Conservation (phyloP, 495 filamentous ascomycete genomes). For the Annulohypoxylon nitens region DNA sequence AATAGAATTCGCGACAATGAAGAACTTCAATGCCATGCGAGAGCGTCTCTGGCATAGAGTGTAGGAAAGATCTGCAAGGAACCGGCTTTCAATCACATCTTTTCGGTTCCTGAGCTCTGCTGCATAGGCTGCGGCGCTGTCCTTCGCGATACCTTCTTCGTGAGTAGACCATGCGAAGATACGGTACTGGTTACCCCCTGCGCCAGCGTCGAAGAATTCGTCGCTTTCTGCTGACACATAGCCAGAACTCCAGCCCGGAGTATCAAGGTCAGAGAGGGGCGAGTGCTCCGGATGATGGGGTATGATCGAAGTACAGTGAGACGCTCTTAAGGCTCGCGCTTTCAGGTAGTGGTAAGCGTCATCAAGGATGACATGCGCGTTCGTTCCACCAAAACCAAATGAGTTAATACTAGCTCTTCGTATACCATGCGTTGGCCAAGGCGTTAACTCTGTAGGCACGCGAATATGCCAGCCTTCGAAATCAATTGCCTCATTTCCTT, state of each 20-base stretch:
- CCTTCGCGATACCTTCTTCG: conserved; percentile 6
- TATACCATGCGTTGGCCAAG: conserved; percentile 47
- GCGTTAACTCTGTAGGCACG: neutral
- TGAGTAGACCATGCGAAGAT: conserved; percentile 13
- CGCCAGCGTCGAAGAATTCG: conserved; percentile 3
- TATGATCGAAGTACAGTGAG: conserved; percentile 7
- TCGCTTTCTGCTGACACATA: conserved; percentile 7
- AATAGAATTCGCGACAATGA: conserved; percentile 10
- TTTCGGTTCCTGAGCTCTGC: conserved; percentile 8
- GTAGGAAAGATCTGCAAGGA: conserved; percentile 13
- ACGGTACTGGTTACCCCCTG: conserved; percentile 1
- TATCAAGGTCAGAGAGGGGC: neutral
- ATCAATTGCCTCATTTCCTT: conserved; percentile 58
- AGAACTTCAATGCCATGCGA: conserved; percentile 11
- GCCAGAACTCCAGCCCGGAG: conserved; percentile 8
- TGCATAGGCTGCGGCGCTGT: conserved; percentile 7
- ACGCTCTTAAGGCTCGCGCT: conserved; percentile 1
- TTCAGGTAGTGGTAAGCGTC: conserved; percentile 37
- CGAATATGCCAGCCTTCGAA: conserved; percentile 33
- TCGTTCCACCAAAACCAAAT: conserved; percentile 71
- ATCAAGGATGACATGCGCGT: conserved; percentile 69
- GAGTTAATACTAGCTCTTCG: conserved; percentile 65
- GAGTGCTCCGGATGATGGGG: neutral
- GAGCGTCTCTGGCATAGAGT: conserved; percentile 6
- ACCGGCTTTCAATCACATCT: conserved; percentile 9